A percentile compares a stretch with the other conserved stretches of the same genome.
Evolutionary conservation across 768 basidiomycete genomes (phyloP).

Genomic region (Antrodiella citrinella): DNA sequence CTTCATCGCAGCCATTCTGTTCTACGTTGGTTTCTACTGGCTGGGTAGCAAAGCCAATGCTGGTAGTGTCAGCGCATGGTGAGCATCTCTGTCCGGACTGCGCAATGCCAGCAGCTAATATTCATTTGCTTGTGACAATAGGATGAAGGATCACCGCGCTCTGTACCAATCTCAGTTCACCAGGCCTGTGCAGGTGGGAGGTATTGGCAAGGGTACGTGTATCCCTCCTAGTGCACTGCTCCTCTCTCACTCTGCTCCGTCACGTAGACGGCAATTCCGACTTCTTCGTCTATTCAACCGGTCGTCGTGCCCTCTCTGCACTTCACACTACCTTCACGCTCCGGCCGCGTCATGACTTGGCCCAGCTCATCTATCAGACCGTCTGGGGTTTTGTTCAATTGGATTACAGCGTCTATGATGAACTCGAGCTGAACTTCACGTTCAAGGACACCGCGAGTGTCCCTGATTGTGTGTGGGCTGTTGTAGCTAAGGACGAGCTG

Average conservation of each 20-base stretch:
- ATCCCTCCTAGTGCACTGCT: background rate
- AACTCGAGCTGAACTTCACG: constrained; percentile 72
- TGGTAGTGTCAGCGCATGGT: constrained; percentile 59
- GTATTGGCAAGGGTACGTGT: constrained; percentile 17
- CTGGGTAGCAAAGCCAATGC: constrained; percentile 56
- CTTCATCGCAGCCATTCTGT: constrained; percentile 42
- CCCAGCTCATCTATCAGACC: constrained; percentile 56
- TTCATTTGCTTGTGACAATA: too few species aligned
- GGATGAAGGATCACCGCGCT: constrained; percentile 51
- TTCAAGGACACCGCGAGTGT: constrained; percentile 42
- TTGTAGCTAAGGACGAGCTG: constrained; percentile 77
- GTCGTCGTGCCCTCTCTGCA: constrained; percentile 66
- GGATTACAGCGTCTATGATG: constrained; percentile 60
- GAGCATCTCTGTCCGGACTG: constrained; percentile 18
- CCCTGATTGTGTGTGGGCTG: constrained; percentile 73
- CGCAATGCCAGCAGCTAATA: constrained; percentile 4
- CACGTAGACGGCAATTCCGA: constrained; percentile 67
- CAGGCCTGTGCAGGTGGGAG: constrained; percentile 44
- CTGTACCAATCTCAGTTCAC: constrained; percentile 72
- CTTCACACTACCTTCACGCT: constrained; percentile 76
- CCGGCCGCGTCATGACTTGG: constrained; percentile 76
- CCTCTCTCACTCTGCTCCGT: constrained; percentile 18
- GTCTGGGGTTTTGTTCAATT: constrained; percentile 65
- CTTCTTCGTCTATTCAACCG: constrained; percentile 83
- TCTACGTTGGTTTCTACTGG: constrained; percentile 50